phyloP scores from a whole-genome alignment of 1,284 basidiomycete genomes.

The Mycena sp. region DNA sequence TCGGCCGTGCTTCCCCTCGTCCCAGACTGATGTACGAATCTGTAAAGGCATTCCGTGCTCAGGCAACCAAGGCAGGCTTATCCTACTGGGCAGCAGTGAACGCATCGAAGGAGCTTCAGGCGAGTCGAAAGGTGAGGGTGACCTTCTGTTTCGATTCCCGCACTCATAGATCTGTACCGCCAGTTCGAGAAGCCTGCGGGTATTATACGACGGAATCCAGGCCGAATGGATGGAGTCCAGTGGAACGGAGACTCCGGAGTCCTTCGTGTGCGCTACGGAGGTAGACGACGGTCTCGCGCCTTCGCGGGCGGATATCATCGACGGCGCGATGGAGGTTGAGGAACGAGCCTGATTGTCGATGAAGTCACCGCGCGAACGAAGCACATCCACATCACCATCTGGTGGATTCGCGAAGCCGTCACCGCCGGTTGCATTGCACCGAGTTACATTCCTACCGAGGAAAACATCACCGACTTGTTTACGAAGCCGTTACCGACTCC shows the following conservation, averaged over 20 bases:
- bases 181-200: slow-evolving; percentile 3
- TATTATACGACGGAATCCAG: slow-evolving; percentile 31
- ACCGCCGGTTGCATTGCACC: too few relatives aligned
- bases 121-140: not conserved
- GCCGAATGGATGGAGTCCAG: slow-evolving; percentile 36
- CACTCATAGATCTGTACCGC: too few relatives aligned
- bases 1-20: not conserved
- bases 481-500: too few relatives aligned
- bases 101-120: not conserved
- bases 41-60: slow-evolving; percentile 27
- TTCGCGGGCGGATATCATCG: slow-evolving; percentile 14
- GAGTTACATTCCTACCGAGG: too few relatives aligned
- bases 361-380: too few relatives aligned
- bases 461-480: too few relatives aligned
- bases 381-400: too few relatives aligned
- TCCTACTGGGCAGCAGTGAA: slow-evolving; percentile 11
- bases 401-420: too few relatives aligned
- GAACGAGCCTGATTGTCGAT: too few relatives aligned
- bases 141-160: too few relatives aligned
- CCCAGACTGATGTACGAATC: not conserved
- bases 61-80: slow-evolving; percentile 12
- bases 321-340: slow-evolving; percentile 2
- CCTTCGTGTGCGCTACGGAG: slow-evolving; percentile 30
- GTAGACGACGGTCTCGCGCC: slow-evolving; percentile 28
- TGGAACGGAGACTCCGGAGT: slow-evolving; percentile 38